A percentile compares a stretch with the other conserved stretches of the same genome.
Conservation (phyloP, 2,329 filamentous ascomycete genomes). For the Trichoderma oligosporum region DNA sequence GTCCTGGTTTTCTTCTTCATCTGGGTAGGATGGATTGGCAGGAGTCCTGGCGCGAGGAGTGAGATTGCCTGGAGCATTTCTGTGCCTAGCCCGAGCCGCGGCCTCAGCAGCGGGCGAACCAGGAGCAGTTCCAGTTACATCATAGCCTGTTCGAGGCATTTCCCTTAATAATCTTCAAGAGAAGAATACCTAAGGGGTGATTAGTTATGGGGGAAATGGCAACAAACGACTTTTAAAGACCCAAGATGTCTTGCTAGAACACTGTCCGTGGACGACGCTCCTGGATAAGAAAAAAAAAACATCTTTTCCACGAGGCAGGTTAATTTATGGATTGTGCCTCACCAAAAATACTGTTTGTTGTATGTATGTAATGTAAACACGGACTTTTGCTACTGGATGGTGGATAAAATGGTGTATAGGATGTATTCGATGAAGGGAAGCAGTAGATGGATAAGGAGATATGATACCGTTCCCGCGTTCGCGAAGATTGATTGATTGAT, state of each 20-base stretch:
- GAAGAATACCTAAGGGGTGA: neutral
- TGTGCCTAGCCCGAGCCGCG: constrained; percentile 11
- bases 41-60: constrained; percentile 17
- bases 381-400: neutral
- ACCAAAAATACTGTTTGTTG: neutral
- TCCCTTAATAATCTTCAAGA: neutral
- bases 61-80: neutral
- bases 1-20: constrained; percentile 9
- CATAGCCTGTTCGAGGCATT: constrained; percentile 17
- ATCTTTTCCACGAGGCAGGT: neutral
- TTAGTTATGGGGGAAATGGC: neutral
- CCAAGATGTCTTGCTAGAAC: neutral
- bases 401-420: neutral
- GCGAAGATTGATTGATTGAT: too few relatives aligned
- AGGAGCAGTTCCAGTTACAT: neutral
- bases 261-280: too few relatives aligned
- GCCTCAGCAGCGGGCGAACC: constrained; percentile 10
- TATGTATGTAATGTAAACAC: neutral
- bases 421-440: constrained; percentile 1
- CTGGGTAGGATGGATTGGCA: neutral
- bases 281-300: neutral
- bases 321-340: neutral
- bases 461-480: neutral
- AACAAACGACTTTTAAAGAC: neutral
- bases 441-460: neutral